These are phyloP conservation scores for Neohortaea acidophila DNA, from an alignment of 495 filamentous ascomycete species.

Conservation along the genomic window DNA sequence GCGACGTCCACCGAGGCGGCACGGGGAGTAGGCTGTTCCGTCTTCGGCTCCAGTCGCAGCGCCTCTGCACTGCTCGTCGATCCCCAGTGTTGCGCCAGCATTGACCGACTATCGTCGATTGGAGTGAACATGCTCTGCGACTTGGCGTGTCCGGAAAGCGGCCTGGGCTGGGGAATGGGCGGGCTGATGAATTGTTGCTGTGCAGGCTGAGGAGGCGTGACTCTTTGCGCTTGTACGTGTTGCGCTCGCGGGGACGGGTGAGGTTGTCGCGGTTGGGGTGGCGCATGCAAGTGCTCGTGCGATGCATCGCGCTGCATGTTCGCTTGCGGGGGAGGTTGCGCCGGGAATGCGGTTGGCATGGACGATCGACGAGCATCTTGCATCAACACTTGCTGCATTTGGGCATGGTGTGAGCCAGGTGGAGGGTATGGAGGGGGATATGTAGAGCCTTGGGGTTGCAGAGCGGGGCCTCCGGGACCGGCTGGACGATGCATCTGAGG, in stretches of 20 bases:
- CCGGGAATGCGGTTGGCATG: slow-evolving; percentile 41
- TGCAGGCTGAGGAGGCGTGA: slow-evolving; percentile 19
- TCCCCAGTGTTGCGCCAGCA: slow-evolving; percentile 75
- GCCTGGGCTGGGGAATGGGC: slow-evolving; percentile 42
- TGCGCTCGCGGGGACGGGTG: slow-evolving; percentile 31
- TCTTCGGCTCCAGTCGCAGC: slow-evolving; percentile 28
- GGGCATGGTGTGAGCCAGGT: slow-evolving; percentile 28
- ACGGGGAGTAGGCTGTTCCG: slow-evolving; percentile 25
- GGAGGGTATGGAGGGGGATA: slow-evolving; percentile 18
- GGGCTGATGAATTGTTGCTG: slow-evolving; percentile 35
- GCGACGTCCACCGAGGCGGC: slow-evolving; percentile 53
- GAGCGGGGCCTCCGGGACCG: slow-evolving; percentile 1
- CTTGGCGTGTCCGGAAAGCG: slow-evolving; percentile 48
- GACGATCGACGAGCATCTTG: slow-evolving; percentile 52
- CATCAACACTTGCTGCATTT: slow-evolving; percentile 47
- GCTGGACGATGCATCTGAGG: slow-evolving; percentile 29
- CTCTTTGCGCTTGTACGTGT: slow-evolving; percentile 12
- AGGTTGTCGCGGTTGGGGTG: slow-evolving; percentile 33
- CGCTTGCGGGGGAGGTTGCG: slow-evolving; percentile 29
- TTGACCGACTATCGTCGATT: slow-evolving; percentile 81
- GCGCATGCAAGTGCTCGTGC: slow-evolving; percentile 26
- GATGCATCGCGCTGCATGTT: slow-evolving; percentile 15
- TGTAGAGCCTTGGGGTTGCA: neutral
- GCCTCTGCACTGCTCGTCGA: slow-evolving; percentile 35
- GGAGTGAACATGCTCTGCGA: slow-evolving; percentile 93